Percentiles rank a stretch among this genome's conserved stretches.
Evolutionary conservation across 352 stramenopile species (phyloP).

Genomic region (Globisporangium lucens): DNA sequence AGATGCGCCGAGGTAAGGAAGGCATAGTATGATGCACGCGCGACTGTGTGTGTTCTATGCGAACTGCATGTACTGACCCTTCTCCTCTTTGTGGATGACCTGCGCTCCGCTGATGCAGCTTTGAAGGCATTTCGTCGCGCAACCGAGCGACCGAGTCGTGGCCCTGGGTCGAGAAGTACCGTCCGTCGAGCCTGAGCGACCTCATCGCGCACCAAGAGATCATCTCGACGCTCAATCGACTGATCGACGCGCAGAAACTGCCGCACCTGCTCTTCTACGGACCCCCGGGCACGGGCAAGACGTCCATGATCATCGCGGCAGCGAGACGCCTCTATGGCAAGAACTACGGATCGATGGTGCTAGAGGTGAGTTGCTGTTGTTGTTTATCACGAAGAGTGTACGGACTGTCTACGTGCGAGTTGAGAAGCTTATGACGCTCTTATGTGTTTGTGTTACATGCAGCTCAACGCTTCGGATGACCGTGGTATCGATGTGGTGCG

Average conservation of each 20-base stretch:
- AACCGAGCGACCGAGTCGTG: conserved; percentile 84
- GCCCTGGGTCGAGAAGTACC: conserved; percentile 99
- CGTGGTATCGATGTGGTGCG: conserved; percentile 96
- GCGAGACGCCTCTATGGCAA: conserved; percentile 95
- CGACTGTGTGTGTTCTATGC: background rate
- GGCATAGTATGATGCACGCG: background rate
- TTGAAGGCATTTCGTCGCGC: conserved; percentile 80
- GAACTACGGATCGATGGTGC: conserved; percentile 93
- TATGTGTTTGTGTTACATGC: too few relatives aligned
- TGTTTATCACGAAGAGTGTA: too few relatives aligned
- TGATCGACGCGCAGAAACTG: conserved; percentile 96
- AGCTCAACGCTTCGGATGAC: conserved; percentile 98
- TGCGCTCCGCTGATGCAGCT: conserved; percentile 24
- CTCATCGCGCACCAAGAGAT: conserved; percentile 97
- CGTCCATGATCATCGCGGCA: conserved; percentile 96
- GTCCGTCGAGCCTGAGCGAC: conserved; percentile 91
- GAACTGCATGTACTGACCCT: background rate
- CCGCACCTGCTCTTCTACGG: conserved; percentile 98
- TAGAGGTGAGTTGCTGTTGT: conserved; percentile 53
- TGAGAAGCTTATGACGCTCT: too few relatives aligned
- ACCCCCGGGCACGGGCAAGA: conserved; percentile 96
- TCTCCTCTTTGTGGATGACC: background rate
- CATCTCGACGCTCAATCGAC: conserved; percentile 92
- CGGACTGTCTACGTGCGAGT: too few relatives aligned
- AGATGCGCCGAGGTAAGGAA: conserved; percentile 31